Base-by-base conservation (phyloP, 345 rosid species). In the Brassica incana region DNA sequence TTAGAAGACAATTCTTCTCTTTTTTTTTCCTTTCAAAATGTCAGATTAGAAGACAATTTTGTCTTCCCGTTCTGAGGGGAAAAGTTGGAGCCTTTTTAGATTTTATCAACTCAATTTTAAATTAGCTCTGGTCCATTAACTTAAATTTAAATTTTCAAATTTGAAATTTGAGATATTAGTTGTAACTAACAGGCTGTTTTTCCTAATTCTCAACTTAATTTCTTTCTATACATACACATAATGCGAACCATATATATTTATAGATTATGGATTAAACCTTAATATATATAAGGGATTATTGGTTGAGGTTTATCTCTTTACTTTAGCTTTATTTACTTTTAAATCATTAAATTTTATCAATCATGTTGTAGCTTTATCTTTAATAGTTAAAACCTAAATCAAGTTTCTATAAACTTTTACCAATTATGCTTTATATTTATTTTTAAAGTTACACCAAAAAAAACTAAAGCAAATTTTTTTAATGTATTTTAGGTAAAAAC, bases 1-100 rank as follows among this genome's bases (percentile, higher is more conserved):
- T 73, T 74, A 73, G 74, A 73, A 66, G 69, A 67, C 75, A 74
- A 79, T 35, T 63, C 45, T 45, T 10, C 63, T 63, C 63, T 27
- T 32, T 23, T 18, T 59, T 60, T 25, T 60, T 6, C 33, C 11
- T 25, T 60, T 10, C 68, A 4, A 29, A 62, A 62, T 52, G 64
- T 50, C 65, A 72, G 67, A 78, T 78, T 66, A 30, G 27, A 36
- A 65, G 67, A 56, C 77, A 73, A 10, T 52, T 75, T 69, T 80
- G 79, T 69, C 61, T 75, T 75, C 80, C 83, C 65, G 72, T 56
- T 80, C 59, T 71, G 56, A 58, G 35, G 80, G 83, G 83, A 33
- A 74, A 81, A 76, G 77, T 71, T 81, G 3, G 36, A 60, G 68
- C 64, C 60, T 65, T 81, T 76, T 32, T 1, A 71, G 64, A 58